Conservation (phyloP, 768 basidiomycete genomes). For the Suillus plorans region DNA sequence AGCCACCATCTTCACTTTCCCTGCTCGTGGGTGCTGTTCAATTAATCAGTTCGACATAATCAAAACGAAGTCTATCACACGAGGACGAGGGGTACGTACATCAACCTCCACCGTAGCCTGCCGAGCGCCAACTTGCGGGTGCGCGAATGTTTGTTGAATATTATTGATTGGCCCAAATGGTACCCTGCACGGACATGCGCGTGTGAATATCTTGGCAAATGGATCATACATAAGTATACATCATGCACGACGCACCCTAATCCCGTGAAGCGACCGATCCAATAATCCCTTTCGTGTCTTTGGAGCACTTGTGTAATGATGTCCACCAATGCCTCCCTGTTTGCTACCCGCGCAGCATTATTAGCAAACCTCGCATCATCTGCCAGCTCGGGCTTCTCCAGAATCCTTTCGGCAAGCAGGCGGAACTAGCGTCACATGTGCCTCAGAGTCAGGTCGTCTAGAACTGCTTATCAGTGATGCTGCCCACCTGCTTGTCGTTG, state of each 20-base stretch:
- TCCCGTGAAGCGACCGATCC: slow-evolving; percentile 75
- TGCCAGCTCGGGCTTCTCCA: slow-evolving; percentile 59
- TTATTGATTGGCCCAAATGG: slow-evolving; percentile 93
- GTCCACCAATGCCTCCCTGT: slow-evolving; percentile 67
- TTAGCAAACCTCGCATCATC: slow-evolving; percentile 64
- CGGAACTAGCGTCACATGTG: slow-evolving; percentile 53
- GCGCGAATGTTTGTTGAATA: slow-evolving; percentile 84
- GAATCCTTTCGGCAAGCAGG: slow-evolving; percentile 60
- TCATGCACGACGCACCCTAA: slow-evolving; percentile 57
- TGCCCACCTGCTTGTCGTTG: slow-evolving; percentile 75
- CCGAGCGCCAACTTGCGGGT: slow-evolving; percentile 82
- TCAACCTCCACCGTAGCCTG: slow-evolving; percentile 75
- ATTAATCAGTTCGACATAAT: neutral
- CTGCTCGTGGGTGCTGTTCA: slow-evolving; percentile 67
- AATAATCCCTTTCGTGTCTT: slow-evolving; percentile 61
- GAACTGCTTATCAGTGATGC: slow-evolving; percentile 1
- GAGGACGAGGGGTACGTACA: slow-evolving; percentile 47
- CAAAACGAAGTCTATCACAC: slow-evolving; percentile 14
- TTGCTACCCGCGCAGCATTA: slow-evolving; percentile 73
- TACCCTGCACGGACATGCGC: slow-evolving; percentile 43
- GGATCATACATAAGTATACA: slow-evolving; percentile 8
- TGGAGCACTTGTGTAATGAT: slow-evolving; percentile 65
- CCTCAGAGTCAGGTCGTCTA: slow-evolving; percentile 10
- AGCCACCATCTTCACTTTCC: slow-evolving; percentile 75
- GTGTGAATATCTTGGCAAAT: slow-evolving; percentile 9